Evolutionary conservation across 768 basidiomycete species (phyloP), one percentile per base, ranked within the genome.

Genomic region (Lactarius deliciosus): DNA sequence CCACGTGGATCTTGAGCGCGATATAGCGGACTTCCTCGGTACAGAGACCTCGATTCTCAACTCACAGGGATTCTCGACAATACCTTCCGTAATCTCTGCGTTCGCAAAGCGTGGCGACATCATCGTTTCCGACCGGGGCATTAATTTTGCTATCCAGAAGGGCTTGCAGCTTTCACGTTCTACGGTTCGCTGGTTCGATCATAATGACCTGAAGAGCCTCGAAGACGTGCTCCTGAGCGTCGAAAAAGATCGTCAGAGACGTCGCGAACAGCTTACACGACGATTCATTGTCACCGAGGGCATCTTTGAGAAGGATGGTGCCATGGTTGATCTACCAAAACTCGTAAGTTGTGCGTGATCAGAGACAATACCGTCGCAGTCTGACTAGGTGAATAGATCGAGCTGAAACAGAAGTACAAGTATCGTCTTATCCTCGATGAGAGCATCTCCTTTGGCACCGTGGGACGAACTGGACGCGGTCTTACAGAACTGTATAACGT

Each of bases 41-140:
- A 32, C 32, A 32, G 32, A 32, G 32, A 32, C 32, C 32, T 32
- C 32, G 7, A 32, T 32, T 32, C 32, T 32, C 28, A 30, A 98
- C 76, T 90, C 95, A 0, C 97, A 98, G 78, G 89, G 88, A 18
- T 98, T 96, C 76, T 87, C 92, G 10, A 94, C 94, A 64, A 87
- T 94, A 69, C 87, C 92, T 3, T 96, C 94, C 18, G 94, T 95
- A 72, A 97, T 99, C 66, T 94, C 97, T 0, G 93, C 96, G 1
- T 99, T 98, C 78, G 94, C 92, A 82, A 98, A 99, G 76, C 87
- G 96, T 68, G 96, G 96, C 2, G 96, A 99, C 74, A 87, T 98
- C 73, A 96, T 99, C 73, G 91, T 99, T 22, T 94, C 94, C 2
- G 97, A 99, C 77, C 87, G 94, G n/a, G 86, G 88, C n/a, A 89